A percentile compares a stretch with the other conserved stretches of the same genome.
These are phyloP conservation scores for Manihot esculenta DNA, from an alignment of 441 rosid genomes.

Conservation along the genomic window DNA sequence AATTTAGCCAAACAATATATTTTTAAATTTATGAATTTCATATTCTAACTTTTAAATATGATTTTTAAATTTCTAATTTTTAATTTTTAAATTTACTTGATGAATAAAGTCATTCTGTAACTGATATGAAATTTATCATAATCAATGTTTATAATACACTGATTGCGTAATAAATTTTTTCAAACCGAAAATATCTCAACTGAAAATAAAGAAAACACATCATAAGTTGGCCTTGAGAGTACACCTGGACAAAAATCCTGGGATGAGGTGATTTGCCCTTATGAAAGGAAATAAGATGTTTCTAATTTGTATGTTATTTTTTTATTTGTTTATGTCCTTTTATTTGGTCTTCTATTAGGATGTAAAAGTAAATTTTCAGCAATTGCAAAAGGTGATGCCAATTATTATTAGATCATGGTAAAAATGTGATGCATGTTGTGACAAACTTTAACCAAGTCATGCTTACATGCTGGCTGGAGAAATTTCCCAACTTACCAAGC, in stretches of 20 bases:
- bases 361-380: conserved; percentile 95
- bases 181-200: no score
- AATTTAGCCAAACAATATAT: no score
- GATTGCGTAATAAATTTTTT: no score
- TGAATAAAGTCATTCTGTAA: no score
- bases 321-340: conserved; percentile 6
- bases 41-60: no score
- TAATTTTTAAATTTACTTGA: no score
- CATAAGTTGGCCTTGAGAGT: conserved; percentile 81
- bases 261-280: conserved; percentile 59
- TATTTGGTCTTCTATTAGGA: conserved; percentile 44
- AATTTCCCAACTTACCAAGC: conserved; percentile 2
- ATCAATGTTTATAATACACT: no score
- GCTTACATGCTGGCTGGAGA: neutral
- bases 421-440: neutral
- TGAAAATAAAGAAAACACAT: conserved; percentile 88
- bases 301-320: neutral
- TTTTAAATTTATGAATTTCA: no score
- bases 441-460: neutral
- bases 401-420: conserved; percentile 68
- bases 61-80: no score
- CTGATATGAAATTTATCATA: no score
- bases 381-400: conserved; percentile 86
- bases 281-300: neutral
- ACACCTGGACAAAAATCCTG: conserved; percentile 94